Evolutionary conservation across 768 basidiomycete species (phyloP), one percentile per base, ranked within the genome.

Genomic region (Panaeolus papilionaceus): DNA sequence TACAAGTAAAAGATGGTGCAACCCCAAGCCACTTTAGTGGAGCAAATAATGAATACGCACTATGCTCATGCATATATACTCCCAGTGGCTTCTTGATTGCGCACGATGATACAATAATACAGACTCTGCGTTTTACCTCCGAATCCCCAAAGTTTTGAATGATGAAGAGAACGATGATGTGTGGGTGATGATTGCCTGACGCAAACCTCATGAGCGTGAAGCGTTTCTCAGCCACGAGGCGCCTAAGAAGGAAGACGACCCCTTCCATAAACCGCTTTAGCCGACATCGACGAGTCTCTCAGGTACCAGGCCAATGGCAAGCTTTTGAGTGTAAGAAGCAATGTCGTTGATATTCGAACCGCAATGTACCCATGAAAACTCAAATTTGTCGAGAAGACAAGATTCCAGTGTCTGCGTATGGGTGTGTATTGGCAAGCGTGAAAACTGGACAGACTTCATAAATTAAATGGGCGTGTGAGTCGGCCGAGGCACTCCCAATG

Each of bases 91-190:
- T 16, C 42, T 44, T 18, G 42, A 18, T 44, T 44, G 42, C 16
- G 42, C 14, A 44, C 18, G 11, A 44, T 44, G 42, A 18, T 18
- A 44, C 16, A 44, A 44, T 44, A 40, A 40, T 40, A 40, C 9
- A 40, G 14, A 44, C 42, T 18, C 47, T 23, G 47, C 54, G 33
- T 16, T 28, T 28, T 58, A 58, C 54, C 47, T 33, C 54, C 54
- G 54, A 58, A 58, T 58, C 54, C 54, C 54, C 54, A 58, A 58
- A 58, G 26, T 58, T 58, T 58, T 58, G 54, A 14, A 16, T 16
- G 26, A 33, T 58, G 54, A 33, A 28, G 33, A 58, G 12, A 37
- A 28, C 7, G 8, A 28, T 58, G 54, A 58, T 58, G 54, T 7
- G 47, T 45, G 45, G 45, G 16, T 49, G 47, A 49, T 49, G 28